Base-by-base conservation (phyloP, 805 yeast genomes). In the Brettanomyces nanus region DNA sequence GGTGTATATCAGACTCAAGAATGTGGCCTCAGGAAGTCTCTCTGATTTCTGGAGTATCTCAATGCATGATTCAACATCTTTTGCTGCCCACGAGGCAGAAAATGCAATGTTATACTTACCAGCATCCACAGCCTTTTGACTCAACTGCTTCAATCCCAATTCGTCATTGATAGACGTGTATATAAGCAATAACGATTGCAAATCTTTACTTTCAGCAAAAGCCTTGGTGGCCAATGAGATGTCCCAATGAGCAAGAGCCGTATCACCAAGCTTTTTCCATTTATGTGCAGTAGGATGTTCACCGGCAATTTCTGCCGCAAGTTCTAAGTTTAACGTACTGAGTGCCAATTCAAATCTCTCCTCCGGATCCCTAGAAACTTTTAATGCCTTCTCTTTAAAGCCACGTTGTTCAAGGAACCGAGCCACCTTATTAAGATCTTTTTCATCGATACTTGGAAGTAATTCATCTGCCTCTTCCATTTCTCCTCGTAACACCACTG, bases 331-430 rank as follows among this genome's bases (percentile, higher is more conserved):
- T 38, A 75, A 73, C n/a, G 87, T 77, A 39, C 80, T 71, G 35
- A 92, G 65, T 7, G 97, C 90, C 42, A 92, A 75, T 53, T 86
- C 96, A 58, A 92, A 92, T 59, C 77, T 83, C 56, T 94, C 95
- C 56, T 90, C 97, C 36, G 73, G 64, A 59, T 92, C 98, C 47
- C 80, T 83, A 4, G 96, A 77, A 37, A 89, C 73, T 35, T 82
- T 71, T 40, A 82, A 69, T 2, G 98, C 96, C 53, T 86, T 83
- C 45, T 86, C 81, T 47, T 75, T 71, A 58, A 75, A 82, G 18
- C 94, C 97, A 63, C 87, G 95, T 46, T 89, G 85, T 64, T 94
- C 97, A 52, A 92, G 73, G 65, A 92, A 92, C 54, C 96, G 75
- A 5, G 97, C 80, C 50, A 92, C 77, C 54, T 86, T 86, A 48